Conservation (phyloP, 139 green algal genomes). For the Parachlorella kessleri region DNA sequence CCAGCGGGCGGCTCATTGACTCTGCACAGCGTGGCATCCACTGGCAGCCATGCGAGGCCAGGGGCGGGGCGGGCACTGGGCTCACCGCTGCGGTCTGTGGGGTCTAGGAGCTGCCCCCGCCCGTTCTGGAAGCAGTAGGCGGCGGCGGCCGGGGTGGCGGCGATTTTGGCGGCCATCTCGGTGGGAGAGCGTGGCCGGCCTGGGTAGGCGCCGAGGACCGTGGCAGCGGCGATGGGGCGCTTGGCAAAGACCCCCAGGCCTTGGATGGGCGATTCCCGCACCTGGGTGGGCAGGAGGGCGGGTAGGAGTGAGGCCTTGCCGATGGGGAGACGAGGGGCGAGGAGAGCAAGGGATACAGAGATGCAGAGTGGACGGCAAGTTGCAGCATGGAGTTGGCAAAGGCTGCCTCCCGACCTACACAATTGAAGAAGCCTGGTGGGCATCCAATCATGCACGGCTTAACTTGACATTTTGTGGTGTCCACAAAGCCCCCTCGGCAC, state of each 20-base stretch:
- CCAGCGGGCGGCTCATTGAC: constrained; percentile 56
- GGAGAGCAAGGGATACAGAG: too few species aligned
- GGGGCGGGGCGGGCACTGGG: constrained; percentile 35
- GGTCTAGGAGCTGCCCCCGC: constrained; percentile 43
- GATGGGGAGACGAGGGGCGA: too few species aligned
- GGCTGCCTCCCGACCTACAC: too few species aligned
- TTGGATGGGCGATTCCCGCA: constrained; percentile 35
- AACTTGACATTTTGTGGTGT: too few species aligned
- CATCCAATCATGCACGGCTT: too few species aligned
- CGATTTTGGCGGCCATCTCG: constrained; percentile 52
- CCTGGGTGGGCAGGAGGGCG: constrained; percentile 15
- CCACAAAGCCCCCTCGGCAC: too few species aligned
- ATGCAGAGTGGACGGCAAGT: too few species aligned
- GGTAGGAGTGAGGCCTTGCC: too few species aligned
- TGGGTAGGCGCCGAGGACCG: constrained; percentile 59
- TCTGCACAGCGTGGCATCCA: constrained; percentile 44
- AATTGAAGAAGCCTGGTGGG: too few species aligned
- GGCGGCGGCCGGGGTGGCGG: constrained; percentile 21
- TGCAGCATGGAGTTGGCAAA: too few species aligned
- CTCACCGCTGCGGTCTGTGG: constrained; percentile 46
- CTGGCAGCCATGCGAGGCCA: constrained; percentile 48
- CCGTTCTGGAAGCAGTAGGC: constrained; percentile 48
- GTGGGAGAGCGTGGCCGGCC: constrained; percentile 37
- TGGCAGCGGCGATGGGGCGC: constrained; percentile 36
- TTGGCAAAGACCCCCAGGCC: constrained; percentile 58